Conservation (phyloP, 2,329 filamentous ascomycete species). For the Sarocladium brachiariae region DNA sequence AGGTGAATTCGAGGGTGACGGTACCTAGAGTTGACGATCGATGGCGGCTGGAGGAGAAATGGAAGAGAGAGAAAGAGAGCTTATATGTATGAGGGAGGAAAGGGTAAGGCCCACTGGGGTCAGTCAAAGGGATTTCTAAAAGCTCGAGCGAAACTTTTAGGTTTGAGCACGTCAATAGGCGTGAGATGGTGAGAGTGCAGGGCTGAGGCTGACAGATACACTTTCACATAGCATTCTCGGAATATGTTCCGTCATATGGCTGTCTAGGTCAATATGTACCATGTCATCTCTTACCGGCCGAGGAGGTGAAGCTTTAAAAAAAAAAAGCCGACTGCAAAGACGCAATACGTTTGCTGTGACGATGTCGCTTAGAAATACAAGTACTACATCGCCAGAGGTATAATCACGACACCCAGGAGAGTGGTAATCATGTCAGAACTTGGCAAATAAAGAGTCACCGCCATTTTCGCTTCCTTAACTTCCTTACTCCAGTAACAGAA, state of each 20-base stretch:
- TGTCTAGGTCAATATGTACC: too few species aligned
- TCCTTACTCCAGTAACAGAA: too few species aligned
- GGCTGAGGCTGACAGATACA: too few species aligned
- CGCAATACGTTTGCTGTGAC: too few species aligned
- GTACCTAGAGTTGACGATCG: background rate
- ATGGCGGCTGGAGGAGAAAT: background rate
- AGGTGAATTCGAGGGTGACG: background rate
- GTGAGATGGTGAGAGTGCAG: background rate
- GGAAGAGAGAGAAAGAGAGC: background rate
- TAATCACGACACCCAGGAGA: too few species aligned
- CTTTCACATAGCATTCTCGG: too few species aligned
- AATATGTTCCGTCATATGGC: too few species aligned
- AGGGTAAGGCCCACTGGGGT: background rate
- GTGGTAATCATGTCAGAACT: too few species aligned
- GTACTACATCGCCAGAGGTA: background rate
- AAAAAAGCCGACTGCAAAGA: background rate
- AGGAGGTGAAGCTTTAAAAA: too few species aligned
- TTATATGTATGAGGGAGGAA: background rate
- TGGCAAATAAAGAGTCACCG: too few species aligned
- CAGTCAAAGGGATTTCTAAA: background rate
- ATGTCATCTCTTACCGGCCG: too few species aligned
- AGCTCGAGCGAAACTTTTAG: background rate
- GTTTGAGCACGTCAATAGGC: constrained; percentile 4
- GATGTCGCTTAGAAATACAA: background rate
- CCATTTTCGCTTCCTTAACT: too few species aligned